Conservation (phyloP, 495 filamentous ascomycete genomes). For the Platismatia glauca region DNA sequence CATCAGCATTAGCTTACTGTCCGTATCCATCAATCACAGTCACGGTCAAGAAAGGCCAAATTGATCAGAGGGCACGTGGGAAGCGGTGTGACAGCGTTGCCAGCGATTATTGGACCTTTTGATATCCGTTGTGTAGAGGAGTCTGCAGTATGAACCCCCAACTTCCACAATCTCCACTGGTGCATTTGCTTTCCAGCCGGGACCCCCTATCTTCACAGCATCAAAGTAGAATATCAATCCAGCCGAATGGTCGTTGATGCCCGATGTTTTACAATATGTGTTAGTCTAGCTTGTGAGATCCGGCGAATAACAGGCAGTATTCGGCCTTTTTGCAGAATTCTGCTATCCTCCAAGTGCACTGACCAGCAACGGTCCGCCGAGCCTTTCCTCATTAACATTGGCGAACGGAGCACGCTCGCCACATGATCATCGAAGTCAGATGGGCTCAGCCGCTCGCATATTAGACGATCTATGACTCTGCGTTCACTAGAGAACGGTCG, state of each 20-base stretch:
- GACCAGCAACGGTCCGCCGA: background rate
- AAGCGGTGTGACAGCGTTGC: too few relatives aligned
- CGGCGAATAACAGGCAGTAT: background rate
- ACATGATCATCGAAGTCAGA: background rate
- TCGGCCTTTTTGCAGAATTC: background rate
- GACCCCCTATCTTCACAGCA: background rate
- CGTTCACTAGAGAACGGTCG: too few relatives aligned
- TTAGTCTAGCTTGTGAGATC: background rate
- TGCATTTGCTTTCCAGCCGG: too few relatives aligned
- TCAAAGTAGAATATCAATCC: background rate
- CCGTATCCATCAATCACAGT: too few relatives aligned
- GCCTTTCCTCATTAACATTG: background rate
- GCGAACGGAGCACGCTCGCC: background rate
- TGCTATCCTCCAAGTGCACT: background rate
- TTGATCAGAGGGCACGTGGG: too few relatives aligned
- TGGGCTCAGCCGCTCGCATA: background rate
- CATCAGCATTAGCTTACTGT: too few relatives aligned
- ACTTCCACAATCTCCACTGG: too few relatives aligned
- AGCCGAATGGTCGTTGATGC: slow-evolving; percentile 3
- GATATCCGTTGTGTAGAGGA: too few relatives aligned
- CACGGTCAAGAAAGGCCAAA: too few relatives aligned
- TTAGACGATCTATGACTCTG: too few relatives aligned
- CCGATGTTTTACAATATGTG: background rate
- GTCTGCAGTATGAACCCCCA: too few relatives aligned
- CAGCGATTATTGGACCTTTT: too few relatives aligned